A percentile compares a stretch with the other conserved stretches of the same genome.
Conservation (phyloP, 495 filamentous ascomycete genomes). For the Aspergillus coremiiformis region DNA sequence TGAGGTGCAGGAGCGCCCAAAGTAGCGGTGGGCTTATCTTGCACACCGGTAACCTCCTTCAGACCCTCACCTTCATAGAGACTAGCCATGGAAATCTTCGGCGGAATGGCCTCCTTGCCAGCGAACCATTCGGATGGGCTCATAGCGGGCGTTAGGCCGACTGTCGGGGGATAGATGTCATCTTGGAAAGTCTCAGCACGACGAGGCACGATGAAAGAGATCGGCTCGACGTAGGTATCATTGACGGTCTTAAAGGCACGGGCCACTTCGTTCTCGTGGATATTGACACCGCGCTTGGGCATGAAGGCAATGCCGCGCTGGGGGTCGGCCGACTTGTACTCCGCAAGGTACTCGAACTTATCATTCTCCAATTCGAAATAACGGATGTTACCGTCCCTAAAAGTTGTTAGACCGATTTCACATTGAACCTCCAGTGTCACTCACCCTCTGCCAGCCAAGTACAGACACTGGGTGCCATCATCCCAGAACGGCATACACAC, state of each 20-base stretch:
- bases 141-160: conserved; percentile 70
- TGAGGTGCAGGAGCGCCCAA: conserved; percentile 38
- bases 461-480: conserved; percentile 85
- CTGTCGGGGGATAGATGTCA: conserved; percentile 86
- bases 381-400: conserved; percentile 92
- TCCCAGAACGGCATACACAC: conserved; percentile 99
- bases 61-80: conserved; percentile 78
- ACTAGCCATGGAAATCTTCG: conserved; percentile 89
- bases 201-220: conserved; percentile 94
- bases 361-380: conserved; percentile 97
- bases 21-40: conserved; percentile 53
- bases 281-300: conserved; percentile 89
- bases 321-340: conserved; percentile 91
- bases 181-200: conserved; percentile 95
- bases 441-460: conserved; percentile 93
- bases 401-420: conserved; percentile 12
- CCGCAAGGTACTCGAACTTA: conserved; percentile 92
- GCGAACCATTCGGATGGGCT: conserved; percentile 74
- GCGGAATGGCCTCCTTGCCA: conserved; percentile 73
- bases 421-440: conserved; percentile 19
- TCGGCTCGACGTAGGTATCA: conserved; percentile 87
- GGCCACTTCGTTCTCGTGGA: conserved; percentile 94
- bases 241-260: conserved; percentile 95
- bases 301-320: conserved; percentile 93
- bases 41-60: conserved; percentile 58